phyloP scores from a whole-genome alignment of 2,329 filamentous ascomycete species.

The Claviceps cyperi region DNA sequence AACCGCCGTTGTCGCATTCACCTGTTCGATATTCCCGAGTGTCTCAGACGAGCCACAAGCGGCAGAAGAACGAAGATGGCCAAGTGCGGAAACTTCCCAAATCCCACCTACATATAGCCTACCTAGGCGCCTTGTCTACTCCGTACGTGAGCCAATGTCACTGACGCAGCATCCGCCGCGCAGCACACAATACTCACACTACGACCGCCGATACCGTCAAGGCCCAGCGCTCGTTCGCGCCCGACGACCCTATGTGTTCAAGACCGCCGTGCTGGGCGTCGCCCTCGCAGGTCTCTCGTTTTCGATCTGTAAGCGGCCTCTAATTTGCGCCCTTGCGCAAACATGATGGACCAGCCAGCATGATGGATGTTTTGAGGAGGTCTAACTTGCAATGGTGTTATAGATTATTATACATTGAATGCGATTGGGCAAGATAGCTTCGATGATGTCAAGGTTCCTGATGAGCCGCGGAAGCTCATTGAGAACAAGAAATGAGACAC shows the following conservation, averaged over 20 bases:
- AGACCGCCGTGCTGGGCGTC: slow-evolving; percentile 48
- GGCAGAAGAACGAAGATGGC: not conserved
- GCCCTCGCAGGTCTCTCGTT: no score
- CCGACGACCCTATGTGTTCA: slow-evolving; percentile 79
- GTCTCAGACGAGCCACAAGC: no score
- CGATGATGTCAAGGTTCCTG: slow-evolving; percentile 83
- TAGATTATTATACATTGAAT: slow-evolving; percentile 52
- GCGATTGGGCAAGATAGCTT: slow-evolving; percentile 95
- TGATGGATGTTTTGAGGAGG: not conserved
- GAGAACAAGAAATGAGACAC: slow-evolving; percentile 4
- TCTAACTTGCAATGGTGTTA: not conserved
- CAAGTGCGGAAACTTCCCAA: not conserved
- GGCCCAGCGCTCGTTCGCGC: slow-evolving; percentile 82
- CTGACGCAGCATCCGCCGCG: not conserved
- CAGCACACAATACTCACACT: slow-evolving; percentile 57
- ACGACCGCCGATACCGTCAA: slow-evolving; percentile 75
- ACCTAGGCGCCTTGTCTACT: no score
- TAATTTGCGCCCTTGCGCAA: not conserved
- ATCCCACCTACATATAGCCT: not conserved
- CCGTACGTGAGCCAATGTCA: not conserved
- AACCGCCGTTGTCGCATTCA: no score
- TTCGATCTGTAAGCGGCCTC: slow-evolving; percentile 59
- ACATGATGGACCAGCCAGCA: not conserved
- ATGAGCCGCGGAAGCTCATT: slow-evolving; percentile 43
- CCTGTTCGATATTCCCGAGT: no score